Percentiles rank a stretch among this genome's conserved stretches.
These are phyloP conservation scores for Gastrodia elata DNA, from an alignment of 106 monocot genomes.

Conservation along the genomic window DNA sequence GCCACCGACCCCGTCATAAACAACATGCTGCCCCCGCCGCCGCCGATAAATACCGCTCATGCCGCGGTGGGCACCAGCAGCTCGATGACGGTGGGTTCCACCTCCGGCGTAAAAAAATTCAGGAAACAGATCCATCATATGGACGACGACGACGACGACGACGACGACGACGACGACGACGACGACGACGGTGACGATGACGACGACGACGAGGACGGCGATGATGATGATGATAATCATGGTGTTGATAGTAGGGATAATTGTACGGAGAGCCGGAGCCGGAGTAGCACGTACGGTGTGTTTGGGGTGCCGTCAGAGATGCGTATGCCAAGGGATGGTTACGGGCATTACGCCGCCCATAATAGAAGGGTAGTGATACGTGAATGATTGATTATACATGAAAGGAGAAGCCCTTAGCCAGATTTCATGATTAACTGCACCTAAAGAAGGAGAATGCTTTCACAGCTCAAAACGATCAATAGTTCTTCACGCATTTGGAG, in stretches of 20 bases:
- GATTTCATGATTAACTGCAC: no score
- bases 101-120: neutral
- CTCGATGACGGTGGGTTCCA: neutral
- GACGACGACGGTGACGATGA: neutral
- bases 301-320: neutral
- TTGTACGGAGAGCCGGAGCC: neutral
- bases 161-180: neutral
- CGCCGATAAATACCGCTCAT: neutral
- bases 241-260: neutral
- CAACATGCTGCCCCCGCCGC: neutral
- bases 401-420: no score
- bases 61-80: neutral
- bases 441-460: no score
- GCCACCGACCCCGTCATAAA: constrained; percentile 1
- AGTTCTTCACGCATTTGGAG: no score
- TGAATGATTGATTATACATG: neutral
- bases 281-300: neutral
- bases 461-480: no score
- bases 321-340: neutral
- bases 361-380: neutral
- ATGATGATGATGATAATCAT: no score
- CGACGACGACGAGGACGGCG: neutral
- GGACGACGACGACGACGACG: constrained; percentile 6
- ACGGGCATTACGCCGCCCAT: neutral
- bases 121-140: neutral